Conservation (phyloP, 1,284 basidiomycete species). For the Uromyces viciae-fabae region DNA sequence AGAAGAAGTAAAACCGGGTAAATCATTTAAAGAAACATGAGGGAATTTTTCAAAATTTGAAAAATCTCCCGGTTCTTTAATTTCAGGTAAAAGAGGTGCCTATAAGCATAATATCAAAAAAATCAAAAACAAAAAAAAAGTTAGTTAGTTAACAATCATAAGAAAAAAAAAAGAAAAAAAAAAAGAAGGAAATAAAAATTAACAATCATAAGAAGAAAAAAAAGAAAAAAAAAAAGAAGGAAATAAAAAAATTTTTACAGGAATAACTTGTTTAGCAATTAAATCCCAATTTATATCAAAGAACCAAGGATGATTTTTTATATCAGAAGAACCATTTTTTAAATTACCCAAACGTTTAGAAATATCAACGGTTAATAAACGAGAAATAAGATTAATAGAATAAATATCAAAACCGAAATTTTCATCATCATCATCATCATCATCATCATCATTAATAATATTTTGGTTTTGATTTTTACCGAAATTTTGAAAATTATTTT, state of each 20-base stretch:
- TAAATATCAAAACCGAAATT: conserved; percentile 47
- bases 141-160: not conserved
- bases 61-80: conserved; percentile 48
- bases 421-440: no score
- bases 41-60: conserved; percentile 53
- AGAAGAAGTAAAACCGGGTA: conserved; percentile 52
- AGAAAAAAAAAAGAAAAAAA: not conserved
- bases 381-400: conserved; percentile 50
- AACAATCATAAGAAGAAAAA: no score
- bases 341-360: conserved; percentile 52
- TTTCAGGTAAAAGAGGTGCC: conserved; percentile 52
- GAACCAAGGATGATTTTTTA: conserved; percentile 53
- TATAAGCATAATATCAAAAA: not conserved
- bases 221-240: not conserved
- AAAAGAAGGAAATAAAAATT: not conserved
- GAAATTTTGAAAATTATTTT: no score
- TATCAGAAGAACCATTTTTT: conserved; percentile 49
- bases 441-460: no score
- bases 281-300: conserved; percentile 52
- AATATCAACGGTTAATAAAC: conserved; percentile 50
- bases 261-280: conserved; percentile 49
- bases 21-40: conserved; percentile 45
- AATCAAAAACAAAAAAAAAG: not conserved
- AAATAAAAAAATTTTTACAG: conserved; percentile 40
- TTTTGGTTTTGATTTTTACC: no score